These are phyloP conservation scores for Effrenium voratum DNA, from an alignment of 73 alveolate genomes.

Conservation along the genomic window DNA sequence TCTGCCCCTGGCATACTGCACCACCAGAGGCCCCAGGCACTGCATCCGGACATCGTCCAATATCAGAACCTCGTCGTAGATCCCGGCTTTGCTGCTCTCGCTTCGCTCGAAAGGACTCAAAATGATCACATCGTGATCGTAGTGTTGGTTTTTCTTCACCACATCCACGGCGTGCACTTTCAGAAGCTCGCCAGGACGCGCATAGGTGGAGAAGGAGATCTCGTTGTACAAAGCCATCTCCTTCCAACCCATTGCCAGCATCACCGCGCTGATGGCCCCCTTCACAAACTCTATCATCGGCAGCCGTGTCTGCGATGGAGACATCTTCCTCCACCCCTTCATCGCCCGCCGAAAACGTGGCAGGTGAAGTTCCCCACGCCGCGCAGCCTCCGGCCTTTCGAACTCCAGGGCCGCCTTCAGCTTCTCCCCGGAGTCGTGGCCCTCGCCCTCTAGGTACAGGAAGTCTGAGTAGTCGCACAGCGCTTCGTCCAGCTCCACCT, in stretches of 20 bases:
- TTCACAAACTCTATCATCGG: constrained; percentile 49
- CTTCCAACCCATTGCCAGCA: neutral
- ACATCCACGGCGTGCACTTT: neutral
- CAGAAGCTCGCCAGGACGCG: constrained; percentile 19
- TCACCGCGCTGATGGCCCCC: neutral
- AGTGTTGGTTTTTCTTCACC: neutral
- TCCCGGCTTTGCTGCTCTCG: constrained; percentile 1
- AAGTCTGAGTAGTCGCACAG: constrained; percentile 22
- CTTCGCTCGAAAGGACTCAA: neutral
- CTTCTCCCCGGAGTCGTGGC: neutral
- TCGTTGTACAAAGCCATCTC: constrained; percentile 34
- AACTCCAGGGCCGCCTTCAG: constrained; percentile 47
- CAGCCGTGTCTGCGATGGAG: neutral
- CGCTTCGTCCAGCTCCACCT: constrained; percentile 10
- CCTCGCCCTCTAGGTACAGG: constrained; percentile 22
- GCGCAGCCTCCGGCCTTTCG: neutral
- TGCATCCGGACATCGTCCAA: constrained; percentile 1
- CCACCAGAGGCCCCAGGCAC: constrained; percentile 1
- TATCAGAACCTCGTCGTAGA: constrained; percentile 18
- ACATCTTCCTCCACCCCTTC: constrained; percentile 53
- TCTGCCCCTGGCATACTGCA: neutral
- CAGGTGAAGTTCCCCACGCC: neutral
- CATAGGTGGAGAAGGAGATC: neutral
- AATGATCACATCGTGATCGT: neutral
- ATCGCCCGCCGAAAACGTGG: constrained; percentile 1